A percentile compares a stretch with the other conserved stretches of the same genome.
Conservation (phyloP, 1,139 yeast genomes). For the Magnusiomyces fungicola region DNA sequence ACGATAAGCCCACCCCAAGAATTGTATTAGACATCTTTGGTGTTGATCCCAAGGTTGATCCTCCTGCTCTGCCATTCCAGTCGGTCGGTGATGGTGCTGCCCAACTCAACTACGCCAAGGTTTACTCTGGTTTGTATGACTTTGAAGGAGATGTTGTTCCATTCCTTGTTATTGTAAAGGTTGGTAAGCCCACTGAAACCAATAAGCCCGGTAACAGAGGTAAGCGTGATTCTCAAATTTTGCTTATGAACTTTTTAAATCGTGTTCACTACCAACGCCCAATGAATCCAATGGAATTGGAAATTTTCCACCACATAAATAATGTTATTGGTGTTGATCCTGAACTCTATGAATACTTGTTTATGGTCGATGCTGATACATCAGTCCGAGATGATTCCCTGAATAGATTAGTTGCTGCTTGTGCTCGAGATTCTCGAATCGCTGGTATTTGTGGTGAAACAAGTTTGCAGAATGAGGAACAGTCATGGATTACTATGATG, state of each 20-base stretch:
- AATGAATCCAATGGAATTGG: conserved; percentile 38
- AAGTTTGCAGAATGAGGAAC: conserved; percentile 34
- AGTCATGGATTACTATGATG: conserved; percentile 37
- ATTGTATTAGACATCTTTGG: conserved; percentile 39
- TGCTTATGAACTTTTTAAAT: conserved; percentile 37
- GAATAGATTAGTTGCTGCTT: conserved; percentile 32
- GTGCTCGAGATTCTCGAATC: conserved; percentile 33
- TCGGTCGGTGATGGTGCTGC: conserved; percentile 37
- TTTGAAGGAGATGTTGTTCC: conserved; percentile 40
- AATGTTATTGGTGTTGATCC: conserved; percentile 40
- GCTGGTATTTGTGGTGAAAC: conserved; percentile 41
- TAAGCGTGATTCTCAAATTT: conserved; percentile 39
- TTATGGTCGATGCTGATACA: conserved; percentile 41
- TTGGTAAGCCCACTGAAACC: conserved; percentile 38
- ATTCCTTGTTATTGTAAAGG: conserved; percentile 37
- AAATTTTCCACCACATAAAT: conserved; percentile 37
- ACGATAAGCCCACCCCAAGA: conserved; percentile 38
- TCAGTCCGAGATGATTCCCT: conserved; percentile 35
- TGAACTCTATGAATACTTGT: conserved; percentile 35
- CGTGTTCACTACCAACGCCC: conserved; percentile 37
- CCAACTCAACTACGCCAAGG: conserved; percentile 38
- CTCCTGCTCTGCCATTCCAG: conserved; percentile 35
- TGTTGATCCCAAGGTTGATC: conserved; percentile 34
- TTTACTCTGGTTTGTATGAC: conserved; percentile 38
- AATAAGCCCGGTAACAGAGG: conserved; percentile 39